Percentiles rank a stretch among this genome's conserved stretches.
Conservation (phyloP, 768 basidiomycete genomes). For the Pluteus cervinus region DNA sequence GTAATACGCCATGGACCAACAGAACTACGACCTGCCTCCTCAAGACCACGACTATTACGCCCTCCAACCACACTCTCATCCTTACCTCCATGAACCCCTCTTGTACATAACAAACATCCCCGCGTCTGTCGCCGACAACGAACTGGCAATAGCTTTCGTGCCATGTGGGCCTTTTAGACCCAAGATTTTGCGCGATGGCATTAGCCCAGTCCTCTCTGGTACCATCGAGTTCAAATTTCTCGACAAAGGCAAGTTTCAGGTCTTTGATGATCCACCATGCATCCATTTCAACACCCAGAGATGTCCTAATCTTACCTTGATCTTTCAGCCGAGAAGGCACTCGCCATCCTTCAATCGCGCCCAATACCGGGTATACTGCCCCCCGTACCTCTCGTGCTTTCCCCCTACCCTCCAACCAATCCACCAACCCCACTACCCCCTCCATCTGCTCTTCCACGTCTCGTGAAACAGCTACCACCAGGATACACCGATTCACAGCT, state of each 20-base stretch:
- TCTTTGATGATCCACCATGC: slow-evolving; percentile 7
- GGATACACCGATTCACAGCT: slow-evolving; percentile 65
- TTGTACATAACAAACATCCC: slow-evolving; percentile 79
- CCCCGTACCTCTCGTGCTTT: slow-evolving; percentile 59
- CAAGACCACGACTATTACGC: slow-evolving; percentile 25
- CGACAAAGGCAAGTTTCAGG: slow-evolving; percentile 60
- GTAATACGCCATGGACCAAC: slow-evolving; percentile 43
- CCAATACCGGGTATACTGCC: slow-evolving; percentile 58
- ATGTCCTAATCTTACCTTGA: slow-evolving; percentile 7
- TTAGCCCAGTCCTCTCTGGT: slow-evolving; percentile 49
- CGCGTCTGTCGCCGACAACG: slow-evolving; percentile 67
- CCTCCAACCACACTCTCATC: slow-evolving; percentile 51
- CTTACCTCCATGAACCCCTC: slow-evolving; percentile 79
- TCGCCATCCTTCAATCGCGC: slow-evolving; percentile 77
- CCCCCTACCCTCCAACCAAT: slow-evolving; percentile 77
- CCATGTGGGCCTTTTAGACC: slow-evolving; percentile 79
- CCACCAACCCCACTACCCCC: slow-evolving; percentile 72
- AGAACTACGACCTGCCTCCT: slow-evolving; percentile 34
- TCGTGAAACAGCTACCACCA: slow-evolving; percentile 79
- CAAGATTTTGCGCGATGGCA: slow-evolving; percentile 58
- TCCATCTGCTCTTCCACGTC: slow-evolving; percentile 69
- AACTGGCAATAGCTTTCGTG: slow-evolving; percentile 67
- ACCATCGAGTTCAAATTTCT: slow-evolving; percentile 82
- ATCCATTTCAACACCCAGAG: slow-evolving; percentile 4
- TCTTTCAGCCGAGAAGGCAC: slow-evolving; percentile 75